Evolutionary conservation across 108 stramenopile species (phyloP).

Genomic region (Nitzschia sp.): DNA sequence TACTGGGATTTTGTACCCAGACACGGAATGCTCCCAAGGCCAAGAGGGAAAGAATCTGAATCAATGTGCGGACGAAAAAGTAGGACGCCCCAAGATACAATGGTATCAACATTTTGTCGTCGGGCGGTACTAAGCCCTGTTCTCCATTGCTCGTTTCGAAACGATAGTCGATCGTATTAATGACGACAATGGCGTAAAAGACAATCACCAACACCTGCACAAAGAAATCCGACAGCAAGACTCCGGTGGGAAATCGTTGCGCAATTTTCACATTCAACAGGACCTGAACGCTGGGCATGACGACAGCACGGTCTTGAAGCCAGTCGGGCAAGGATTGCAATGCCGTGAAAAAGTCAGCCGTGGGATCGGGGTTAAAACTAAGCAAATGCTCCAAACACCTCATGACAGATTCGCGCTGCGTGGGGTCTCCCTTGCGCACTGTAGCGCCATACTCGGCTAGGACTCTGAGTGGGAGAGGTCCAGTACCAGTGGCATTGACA

Average conservation of each 20-base stretch:
- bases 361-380: constrained; percentile 61
- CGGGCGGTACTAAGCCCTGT: not conserved
- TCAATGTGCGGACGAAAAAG: constrained; percentile 61
- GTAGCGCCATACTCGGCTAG: constrained; percentile 57
- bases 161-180: constrained; percentile 22
- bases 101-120: constrained; percentile 6
- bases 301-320: constrained; percentile 65
- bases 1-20: constrained; percentile 59
- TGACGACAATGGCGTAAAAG: constrained; percentile 7
- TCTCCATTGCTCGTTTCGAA: constrained; percentile 1
- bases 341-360: constrained; percentile 75
- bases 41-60: constrained; percentile 53
- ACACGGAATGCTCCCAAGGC: constrained; percentile 51
- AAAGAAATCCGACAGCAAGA: constrained; percentile 54
- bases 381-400: constrained; percentile 61
- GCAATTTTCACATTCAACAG: constrained; percentile 70
- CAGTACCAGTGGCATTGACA: constrained; percentile 55
- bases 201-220: constrained; percentile 27
- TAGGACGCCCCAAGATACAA: constrained; percentile 58
- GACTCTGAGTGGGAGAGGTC: constrained; percentile 65
- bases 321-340: constrained; percentile 67
- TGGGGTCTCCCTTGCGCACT: constrained; percentile 36
- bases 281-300: constrained; percentile 56
- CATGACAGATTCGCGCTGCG: constrained; percentile 43
- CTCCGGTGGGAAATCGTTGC: constrained; percentile 62